Evolutionary conservation across 1,284 basidiomycete species (phyloP).

Genomic region (Rugosomyces carneus): DNA sequence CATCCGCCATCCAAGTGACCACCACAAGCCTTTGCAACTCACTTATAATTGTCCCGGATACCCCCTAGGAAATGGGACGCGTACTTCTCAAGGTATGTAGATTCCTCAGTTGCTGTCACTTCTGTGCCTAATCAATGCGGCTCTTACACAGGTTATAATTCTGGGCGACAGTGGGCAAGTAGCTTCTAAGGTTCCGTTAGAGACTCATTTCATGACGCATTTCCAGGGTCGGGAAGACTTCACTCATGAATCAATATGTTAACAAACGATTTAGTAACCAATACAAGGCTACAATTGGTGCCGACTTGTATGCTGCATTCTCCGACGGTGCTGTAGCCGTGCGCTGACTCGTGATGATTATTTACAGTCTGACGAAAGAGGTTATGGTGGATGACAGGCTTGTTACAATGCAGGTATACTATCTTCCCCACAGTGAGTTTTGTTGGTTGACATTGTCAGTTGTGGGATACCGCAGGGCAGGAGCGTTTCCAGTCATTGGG

Average conservation of each 20-base stretch:
- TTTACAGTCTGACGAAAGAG: conserved; percentile 87
- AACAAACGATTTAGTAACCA: conserved; percentile 99
- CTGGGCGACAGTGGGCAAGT: conserved; percentile 95
- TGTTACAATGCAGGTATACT: conserved; percentile 93
- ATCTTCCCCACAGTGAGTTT: not conserved
- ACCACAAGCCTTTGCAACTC: conserved; percentile 16
- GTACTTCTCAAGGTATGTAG: conserved; percentile 86
- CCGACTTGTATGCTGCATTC: conserved; percentile 67
- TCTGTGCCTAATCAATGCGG: conserved; percentile 3
- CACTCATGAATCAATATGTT: conserved; percentile 99
- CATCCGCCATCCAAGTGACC: conserved; percentile 17
- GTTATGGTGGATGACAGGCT: conserved; percentile 97
- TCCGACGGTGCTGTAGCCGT: conserved; percentile 7
- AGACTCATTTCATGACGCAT: conserved; percentile 5
- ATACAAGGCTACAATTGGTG: conserved; percentile 97
- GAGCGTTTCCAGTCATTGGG: conserved; percentile 99
- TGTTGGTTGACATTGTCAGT: conserved; percentile 35
- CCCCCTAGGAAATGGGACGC: conserved; percentile 58
- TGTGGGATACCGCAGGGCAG: conserved; percentile 99
- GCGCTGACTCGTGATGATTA: conserved; percentile 15
- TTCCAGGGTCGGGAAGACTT: conserved; percentile 95
- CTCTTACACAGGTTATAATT: conserved; percentile 81
- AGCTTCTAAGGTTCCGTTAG: conserved; percentile 11
- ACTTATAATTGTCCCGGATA: conserved; percentile 16
- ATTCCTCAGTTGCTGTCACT: conserved; percentile 1